Conservation (phyloP, 2,329 filamentous ascomycete species). For the Bipolaris victoriae region DNA sequence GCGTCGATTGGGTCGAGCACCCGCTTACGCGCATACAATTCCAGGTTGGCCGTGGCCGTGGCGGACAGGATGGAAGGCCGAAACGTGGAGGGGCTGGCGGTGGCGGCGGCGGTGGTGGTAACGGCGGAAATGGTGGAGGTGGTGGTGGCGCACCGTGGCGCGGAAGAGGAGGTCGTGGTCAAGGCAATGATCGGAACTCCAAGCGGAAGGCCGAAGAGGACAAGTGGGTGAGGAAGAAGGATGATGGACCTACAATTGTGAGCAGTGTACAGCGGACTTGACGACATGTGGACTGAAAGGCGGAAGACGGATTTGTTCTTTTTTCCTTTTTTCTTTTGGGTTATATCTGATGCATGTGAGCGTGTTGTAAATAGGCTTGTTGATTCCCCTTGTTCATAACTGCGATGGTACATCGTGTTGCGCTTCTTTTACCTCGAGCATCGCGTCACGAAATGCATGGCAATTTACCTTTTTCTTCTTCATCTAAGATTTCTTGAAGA, state of each 20-base stretch:
- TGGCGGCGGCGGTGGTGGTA: conserved; percentile 12
- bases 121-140: neutral
- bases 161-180: conserved; percentile 19
- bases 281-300: neutral
- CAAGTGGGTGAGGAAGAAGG: conserved; percentile 9
- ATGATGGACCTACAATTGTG: conserved; percentile 24
- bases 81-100: conserved; percentile 19
- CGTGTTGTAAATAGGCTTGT: neutral
- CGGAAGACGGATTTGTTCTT: no score
- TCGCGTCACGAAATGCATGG: conserved; percentile 1
- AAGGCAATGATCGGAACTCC: conserved; percentile 14
- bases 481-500: neutral
- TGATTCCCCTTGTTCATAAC: neutral
- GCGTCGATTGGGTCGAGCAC: conserved; percentile 69
- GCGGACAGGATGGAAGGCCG: conserved; percentile 17
- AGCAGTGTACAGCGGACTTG: conserved; percentile 13
- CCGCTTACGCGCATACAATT: conserved; percentile 55
- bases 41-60: conserved; percentile 41
- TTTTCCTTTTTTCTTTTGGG: neutral
- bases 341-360: neutral
- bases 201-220: conserved; percentile 17
- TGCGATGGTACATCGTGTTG: neutral
- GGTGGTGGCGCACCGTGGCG: conserved; percentile 16
- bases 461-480: neutral
- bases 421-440: conserved; percentile 3